Percentiles rank a stretch among this genome's conserved stretches.
These are phyloP conservation scores for Yamadazyma laniorum DNA, from an alignment of 805 yeast species.

Conservation along the genomic window DNA sequence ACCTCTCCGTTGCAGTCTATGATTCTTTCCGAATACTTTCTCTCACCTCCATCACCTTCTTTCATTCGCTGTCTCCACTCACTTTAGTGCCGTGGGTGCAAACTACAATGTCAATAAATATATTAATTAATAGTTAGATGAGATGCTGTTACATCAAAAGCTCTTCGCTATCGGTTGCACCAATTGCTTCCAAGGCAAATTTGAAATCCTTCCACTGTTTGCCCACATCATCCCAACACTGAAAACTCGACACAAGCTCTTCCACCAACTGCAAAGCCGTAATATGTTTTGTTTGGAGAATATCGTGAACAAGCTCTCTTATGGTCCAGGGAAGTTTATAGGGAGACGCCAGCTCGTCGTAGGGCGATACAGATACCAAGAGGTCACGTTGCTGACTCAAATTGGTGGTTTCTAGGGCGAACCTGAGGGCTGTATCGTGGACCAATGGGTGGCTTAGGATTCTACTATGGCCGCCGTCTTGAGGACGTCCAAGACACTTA, in stretches of 20 bases:
- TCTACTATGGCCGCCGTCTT: constrained; percentile 28
- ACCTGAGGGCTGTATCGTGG: constrained; percentile 28
- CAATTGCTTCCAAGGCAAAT: constrained; percentile 33
- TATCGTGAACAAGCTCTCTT: constrained; percentile 36
- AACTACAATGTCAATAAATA: no score
- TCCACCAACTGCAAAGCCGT: constrained; percentile 21
- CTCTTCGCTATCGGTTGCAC: constrained; percentile 24
- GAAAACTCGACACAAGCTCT: constrained; percentile 24
- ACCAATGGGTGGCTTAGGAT: constrained; percentile 23
- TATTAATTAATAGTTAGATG: no score
- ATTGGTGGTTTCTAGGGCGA: constrained; percentile 38
- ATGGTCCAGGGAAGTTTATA: constrained; percentile 39
- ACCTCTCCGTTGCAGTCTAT: no score
- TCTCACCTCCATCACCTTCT: no score
- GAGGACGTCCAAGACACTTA: constrained; percentile 23
- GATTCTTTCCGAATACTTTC: no score
- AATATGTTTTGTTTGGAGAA: constrained; percentile 31
- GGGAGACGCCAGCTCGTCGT: constrained; percentile 11
- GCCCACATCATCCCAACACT: constrained; percentile 26
- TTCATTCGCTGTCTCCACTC: no score
- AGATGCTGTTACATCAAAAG: not conserved
- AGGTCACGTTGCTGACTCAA: constrained; percentile 20
- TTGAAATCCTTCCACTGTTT: constrained; percentile 33
- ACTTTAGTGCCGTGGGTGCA: no score
- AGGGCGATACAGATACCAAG: constrained; percentile 5